Evolutionary conservation across 1,284 basidiomycete species (phyloP).

Genomic region (Pisolithus thermaeus): DNA sequence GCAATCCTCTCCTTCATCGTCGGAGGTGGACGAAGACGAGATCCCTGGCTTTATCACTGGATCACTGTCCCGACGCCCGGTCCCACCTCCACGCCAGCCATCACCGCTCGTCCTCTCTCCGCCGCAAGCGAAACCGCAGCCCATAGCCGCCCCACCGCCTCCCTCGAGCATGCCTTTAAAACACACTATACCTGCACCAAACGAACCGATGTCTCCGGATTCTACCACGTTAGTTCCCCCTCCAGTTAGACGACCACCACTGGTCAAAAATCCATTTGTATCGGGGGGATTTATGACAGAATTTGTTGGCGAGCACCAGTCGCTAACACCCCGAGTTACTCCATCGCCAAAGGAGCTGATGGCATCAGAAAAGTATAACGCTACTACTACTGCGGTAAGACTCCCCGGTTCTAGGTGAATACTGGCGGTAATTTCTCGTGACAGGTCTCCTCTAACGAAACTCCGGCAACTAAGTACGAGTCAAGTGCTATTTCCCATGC

Average conservation of each 20-base stretch:
- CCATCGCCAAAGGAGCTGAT: conserved; percentile 8
- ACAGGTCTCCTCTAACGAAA: neutral
- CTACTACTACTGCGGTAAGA: conserved; percentile 10
- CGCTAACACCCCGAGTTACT: conserved; percentile 13
- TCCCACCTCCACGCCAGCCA: conserved; percentile 10
- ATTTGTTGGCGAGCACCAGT: conserved; percentile 31
- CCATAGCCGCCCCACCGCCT: neutral
- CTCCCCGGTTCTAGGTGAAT: neutral
- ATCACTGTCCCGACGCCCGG: conserved; percentile 22
- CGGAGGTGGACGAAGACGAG: conserved; percentile 20
- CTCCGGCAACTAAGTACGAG: conserved; percentile 6
- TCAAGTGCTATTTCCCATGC: conserved; percentile 4
- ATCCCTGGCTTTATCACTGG: conserved; percentile 30
- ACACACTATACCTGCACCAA: conserved; percentile 7
- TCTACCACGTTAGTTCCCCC: neutral
- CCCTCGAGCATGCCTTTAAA: neutral
- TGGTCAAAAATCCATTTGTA: conserved; percentile 42
- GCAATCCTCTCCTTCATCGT: conserved; percentile 29
- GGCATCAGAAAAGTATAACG: conserved; percentile 10
- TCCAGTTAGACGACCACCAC: neutral
- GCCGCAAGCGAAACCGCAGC: neutral
- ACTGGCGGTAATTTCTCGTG: conserved; percentile 1
- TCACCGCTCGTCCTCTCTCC: conserved; percentile 23
- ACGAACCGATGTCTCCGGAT: neutral
- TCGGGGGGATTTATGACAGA: conserved; percentile 46